phyloP scores from a whole-genome alignment of 2,329 filamentous ascomycete genomes.

The Golovinomyces cichoracearum region DNA sequence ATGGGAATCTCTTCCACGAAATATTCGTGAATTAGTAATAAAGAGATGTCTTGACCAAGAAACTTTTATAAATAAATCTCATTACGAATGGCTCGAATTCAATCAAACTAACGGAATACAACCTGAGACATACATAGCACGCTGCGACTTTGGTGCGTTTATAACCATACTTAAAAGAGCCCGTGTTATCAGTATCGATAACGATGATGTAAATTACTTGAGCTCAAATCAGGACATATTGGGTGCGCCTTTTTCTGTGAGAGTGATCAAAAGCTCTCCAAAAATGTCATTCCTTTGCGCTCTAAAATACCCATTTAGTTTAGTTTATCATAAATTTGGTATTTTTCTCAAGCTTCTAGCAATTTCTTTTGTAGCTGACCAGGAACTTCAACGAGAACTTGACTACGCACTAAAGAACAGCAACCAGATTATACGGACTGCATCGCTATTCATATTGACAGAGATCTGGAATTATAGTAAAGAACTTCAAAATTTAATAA shows the following conservation, averaged over 20 bases:
- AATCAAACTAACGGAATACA: slow-evolving; percentile 7
- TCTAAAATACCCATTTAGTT: slow-evolving; percentile 7
- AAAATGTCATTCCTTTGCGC: slow-evolving; percentile 3
- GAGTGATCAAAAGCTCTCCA: slow-evolving; percentile 2
- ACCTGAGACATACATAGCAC: slow-evolving; percentile 6
- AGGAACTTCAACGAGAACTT: slow-evolving; percentile 26
- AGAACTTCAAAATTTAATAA: slow-evolving; percentile 18
- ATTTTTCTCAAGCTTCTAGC: slow-evolving; percentile 22
- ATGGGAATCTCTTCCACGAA: slow-evolving; percentile 24
- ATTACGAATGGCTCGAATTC: slow-evolving; percentile 7
- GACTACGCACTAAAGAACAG: slow-evolving; percentile 19
- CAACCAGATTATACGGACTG: slow-evolving; percentile 13
- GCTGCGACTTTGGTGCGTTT: slow-evolving; percentile 10
- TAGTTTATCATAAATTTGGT: slow-evolving; percentile 19
- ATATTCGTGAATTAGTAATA: slow-evolving; percentile 22
- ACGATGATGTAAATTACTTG: slow-evolving; percentile 3
- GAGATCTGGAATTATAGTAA: slow-evolving; percentile 24
- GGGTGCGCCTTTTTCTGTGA: slow-evolving; percentile 3
- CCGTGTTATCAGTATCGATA: background rate
- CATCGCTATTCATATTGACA: slow-evolving; percentile 17
- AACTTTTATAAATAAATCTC: slow-evolving; percentile 6
- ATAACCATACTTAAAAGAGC: slow-evolving; percentile 7
- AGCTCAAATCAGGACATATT: slow-evolving; percentile 3
- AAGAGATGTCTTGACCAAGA: slow-evolving; percentile 20
- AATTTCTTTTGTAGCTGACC: slow-evolving; percentile 24